Base-by-base conservation (phyloP, 2,329 filamentous ascomycete genomes). In the Trichoderma asperellum region DNA sequence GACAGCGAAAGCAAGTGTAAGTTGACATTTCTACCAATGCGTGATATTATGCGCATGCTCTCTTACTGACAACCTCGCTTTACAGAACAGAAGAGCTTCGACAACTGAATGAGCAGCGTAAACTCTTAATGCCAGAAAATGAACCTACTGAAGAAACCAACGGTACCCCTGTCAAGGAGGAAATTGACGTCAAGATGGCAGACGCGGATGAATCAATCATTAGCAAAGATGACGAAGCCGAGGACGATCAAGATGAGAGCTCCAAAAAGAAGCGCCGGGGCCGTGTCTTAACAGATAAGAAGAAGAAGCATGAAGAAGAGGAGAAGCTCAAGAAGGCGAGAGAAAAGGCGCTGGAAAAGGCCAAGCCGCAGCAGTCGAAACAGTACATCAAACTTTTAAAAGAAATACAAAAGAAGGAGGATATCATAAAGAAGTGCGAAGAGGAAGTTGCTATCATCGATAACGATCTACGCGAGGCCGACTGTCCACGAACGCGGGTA, bases 381-480 rank as follows among this genome's bases (percentile, higher is more conserved):
- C 91, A 96, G 77, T 97, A 96, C 80, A 87, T 92, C 77, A 95
- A 94, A 78, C 84, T 98, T 1, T 79, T 97, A 60, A 94, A 93
- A 75, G 93, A 96, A 71, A 97, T 97, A 69, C 90, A 95, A 72
- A 93, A 94, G 78, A 92, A 95, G 77, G 92, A 96, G 76, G 89
- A 91, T 0, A 84, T 89, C 56, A 90, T 99, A 76, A 89, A 89
- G 77, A 88, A 91, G 64, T 93, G 92, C 76, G 95, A 99, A 78
- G 91, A 91, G 6, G 91, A 95, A 75, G 96, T 99, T 72, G 89
- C 89, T 4, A 87, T 91, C 37, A 88, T 97, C 63, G 95, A 98
- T 75, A 94, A 96, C 75, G 94, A 98, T 77, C 85, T 99, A 57
- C 92, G 96, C 64, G 95, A 98, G 80, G 94, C 94, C 52, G 93